phyloP scores from a whole-genome alignment of 202 grass and related monocot genomes.

The Miscanthus sacchariflorus region DNA sequence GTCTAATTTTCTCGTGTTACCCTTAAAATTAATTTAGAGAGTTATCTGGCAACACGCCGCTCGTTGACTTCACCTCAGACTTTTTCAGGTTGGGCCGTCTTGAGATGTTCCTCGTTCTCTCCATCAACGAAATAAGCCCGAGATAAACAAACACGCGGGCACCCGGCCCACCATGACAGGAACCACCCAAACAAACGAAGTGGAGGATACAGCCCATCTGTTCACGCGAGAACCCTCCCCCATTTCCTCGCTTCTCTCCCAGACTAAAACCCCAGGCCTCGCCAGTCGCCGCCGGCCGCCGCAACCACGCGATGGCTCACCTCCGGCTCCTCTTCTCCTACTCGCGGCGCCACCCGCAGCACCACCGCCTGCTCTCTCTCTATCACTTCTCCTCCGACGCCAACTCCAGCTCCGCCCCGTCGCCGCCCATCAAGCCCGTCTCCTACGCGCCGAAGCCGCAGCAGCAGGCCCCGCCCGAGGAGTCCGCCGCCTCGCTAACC shows the following conservation, averaged over 20 bases:
- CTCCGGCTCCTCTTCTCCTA: constrained; percentile 62
- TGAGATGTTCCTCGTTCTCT: no score
- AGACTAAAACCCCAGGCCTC: constrained; percentile 57
- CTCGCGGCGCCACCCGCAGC: constrained; percentile 33
- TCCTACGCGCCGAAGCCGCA: constrained; percentile 71
- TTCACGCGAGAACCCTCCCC: constrained; percentile 14
- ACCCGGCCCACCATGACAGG: not conserved
- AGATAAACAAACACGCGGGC: not conserved
- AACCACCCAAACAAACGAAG: not conserved
- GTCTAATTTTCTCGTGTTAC: no score
- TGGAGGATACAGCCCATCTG: not conserved
- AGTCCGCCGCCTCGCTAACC: not conserved
- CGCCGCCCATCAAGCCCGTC: constrained; percentile 72
- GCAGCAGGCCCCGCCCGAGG: constrained; percentile 48
- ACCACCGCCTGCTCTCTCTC: constrained; percentile 35
- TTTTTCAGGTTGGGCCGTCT: not conserved
- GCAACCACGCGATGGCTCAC: constrained; percentile 66
- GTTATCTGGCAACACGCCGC: no score
- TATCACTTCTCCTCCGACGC: constrained; percentile 43
- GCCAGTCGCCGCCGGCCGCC: constrained; percentile 36
- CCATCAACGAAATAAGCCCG: not conserved
- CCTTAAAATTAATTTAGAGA: no score
- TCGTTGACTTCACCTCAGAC: no score
- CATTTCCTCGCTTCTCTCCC: constrained; percentile 1
- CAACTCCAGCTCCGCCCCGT: constrained; percentile 39